Evolutionary conservation across 1,139 yeast species (phyloP), one percentile per base, ranked within the genome.

Genomic region (Hanseniaspora sp.): DNA sequence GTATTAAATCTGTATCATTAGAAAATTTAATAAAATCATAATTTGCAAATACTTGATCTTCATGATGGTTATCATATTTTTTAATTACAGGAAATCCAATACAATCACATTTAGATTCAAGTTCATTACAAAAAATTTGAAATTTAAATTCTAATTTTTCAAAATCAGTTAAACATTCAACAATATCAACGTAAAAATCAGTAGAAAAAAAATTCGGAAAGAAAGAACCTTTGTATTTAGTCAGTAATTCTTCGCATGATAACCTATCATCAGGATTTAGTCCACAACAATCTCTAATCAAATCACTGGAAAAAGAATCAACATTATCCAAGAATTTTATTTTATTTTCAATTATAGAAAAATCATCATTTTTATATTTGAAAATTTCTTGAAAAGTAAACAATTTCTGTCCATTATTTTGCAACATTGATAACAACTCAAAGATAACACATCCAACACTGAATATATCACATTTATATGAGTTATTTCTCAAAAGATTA

Each of bases 381-480:
- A 86, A 88, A 59, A 90, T 71, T 63, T 88, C 95, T 0, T 97
- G 83, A 18, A 92, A 72, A 0, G 95, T 82, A 66, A 94, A 90
- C 0, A 87, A 75, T 0, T 96, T 86, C 17, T 84, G 77, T 2
- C 48, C 31, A 0, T 96, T 97, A 61, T 92, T 97, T 9, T 43
- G 40, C 17, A 45, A 30, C 2, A 35, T 18, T 33, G 81, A 69
- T 60, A 83, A 87, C 18, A 94, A 68, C 66, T 94, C 98, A 0
- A 95, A 95, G 60, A 94, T 83, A 2, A 86, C 88, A 69, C 98
- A 94, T 0, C 97, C 96, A 53, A 85, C 68, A 55, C 94, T 80
- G 66, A 90, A 88, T n/a, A 88, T 72, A 66, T 94, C 99, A 94
- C 86, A 44, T 28, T 51, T 51, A 18, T 31, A 23, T 2, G 33